Base-by-base conservation (phyloP, 768 basidiomycete species). In the Phanerochaete carnosa region DNA sequence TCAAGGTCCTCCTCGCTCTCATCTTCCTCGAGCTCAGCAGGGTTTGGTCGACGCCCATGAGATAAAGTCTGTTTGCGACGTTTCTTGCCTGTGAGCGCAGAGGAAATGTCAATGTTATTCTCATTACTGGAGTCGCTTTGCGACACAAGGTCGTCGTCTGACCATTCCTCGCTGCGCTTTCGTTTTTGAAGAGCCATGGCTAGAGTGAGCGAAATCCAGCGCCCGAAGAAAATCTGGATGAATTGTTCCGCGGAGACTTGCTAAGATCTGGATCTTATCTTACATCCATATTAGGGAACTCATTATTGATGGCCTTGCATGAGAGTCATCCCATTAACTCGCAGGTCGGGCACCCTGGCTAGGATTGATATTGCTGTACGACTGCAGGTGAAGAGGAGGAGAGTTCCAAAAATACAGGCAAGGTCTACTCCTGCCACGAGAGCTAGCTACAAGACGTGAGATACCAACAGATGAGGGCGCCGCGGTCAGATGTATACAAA, bases 21-120 rank as follows among this genome's bases (percentile, higher is more conserved):
- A 7, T 75, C 77, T 15, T 71, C 72, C 45, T 73, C 69, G 1
- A 65, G 64, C 6, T 57, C 29, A 26, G 45, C 32, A 37, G 45
- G 29, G 32, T 45, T 16, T 13, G 29, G 23, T 29, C 29, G 39
- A 2, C 19, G 22, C 8, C 52, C 56, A 49, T 59, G 47, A 43
- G 39, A 43, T 8, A 4, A 11, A 4, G 39, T 12, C 5, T 9
- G 11, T 43, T 43, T 43, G 33, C 63, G 53, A n/a, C 58, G 64
- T 51, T 69, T 70, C 62, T 82, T 83, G n/a, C 79, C 78, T 23
- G 81, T 77, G 37, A 91, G 74, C 8, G 82, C 80, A 46, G 79
- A 77, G 55, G 85, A 89, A 26, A 91, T 89, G 67, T 90, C 89
- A 29, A 88, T 65, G 50, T 83, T 80, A 43, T 74, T 72, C 46